Conservation (phyloP, 2,329 filamentous ascomycete genomes). For the Phyllosticta citrichinensis region DNA sequence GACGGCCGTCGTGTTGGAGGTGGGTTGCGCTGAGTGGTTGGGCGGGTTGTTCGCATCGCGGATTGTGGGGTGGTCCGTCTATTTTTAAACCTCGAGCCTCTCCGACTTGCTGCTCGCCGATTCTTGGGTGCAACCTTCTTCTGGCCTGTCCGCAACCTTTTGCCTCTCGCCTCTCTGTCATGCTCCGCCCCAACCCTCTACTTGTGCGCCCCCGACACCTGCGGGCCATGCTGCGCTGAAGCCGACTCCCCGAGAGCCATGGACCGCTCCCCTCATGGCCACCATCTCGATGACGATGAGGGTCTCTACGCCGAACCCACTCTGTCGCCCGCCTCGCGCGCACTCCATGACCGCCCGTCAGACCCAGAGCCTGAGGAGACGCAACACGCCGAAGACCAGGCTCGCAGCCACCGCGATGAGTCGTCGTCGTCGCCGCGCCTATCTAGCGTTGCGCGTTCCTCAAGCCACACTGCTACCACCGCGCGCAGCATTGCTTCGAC, state of each 20-base stretch:
- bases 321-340: not conserved
- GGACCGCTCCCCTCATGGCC: slow-evolving; percentile 6
- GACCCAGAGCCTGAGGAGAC: not conserved
- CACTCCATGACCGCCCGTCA: not conserved
- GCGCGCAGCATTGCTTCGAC: slow-evolving; percentile 9
- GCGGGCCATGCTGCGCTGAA: slow-evolving; percentile 4
- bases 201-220: not conserved
- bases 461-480: slow-evolving; percentile 9
- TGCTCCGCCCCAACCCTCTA: not conserved
- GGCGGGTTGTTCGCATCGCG: not conserved
- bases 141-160: not conserved
- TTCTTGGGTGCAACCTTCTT: not conserved
- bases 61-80: not conserved
- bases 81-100: not conserved
- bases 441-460: slow-evolving; percentile 7
- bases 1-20: not conserved
- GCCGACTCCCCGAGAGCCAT: slow-evolving; percentile 1
- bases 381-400: not conserved
- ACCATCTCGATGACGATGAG: slow-evolving; percentile 9
- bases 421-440: slow-evolving; percentile 7
- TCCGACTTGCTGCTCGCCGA: not conserved
- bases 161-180: slow-evolving; percentile 1
- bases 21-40: not conserved
- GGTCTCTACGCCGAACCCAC: slow-evolving; percentile 13
- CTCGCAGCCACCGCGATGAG: not conserved